phyloP scores from a whole-genome alignment of 163 green algal species.

The Trebouxiophyceae sp. region DNA sequence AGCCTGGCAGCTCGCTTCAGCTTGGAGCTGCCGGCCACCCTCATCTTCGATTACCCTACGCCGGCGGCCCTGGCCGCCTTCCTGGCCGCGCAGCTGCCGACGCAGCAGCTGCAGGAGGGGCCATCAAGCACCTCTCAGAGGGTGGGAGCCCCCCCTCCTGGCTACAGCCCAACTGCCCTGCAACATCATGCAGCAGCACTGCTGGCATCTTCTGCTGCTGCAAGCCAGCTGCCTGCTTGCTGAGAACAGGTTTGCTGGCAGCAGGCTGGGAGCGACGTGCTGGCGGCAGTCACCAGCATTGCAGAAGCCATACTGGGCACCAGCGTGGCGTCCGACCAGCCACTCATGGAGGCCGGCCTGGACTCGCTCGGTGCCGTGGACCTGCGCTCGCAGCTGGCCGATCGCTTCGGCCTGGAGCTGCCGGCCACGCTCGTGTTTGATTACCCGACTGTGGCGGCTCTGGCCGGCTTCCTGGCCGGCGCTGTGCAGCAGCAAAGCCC shows the following conservation, averaged over 20 bases:
- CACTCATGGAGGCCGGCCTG: slow-evolving; percentile 64
- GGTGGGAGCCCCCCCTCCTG: no score
- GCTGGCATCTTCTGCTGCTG: no score
- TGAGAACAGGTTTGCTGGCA: no score
- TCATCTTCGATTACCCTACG: slow-evolving; percentile 56
- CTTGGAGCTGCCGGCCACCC: slow-evolving; percentile 36
- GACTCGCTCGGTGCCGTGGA: slow-evolving; percentile 51
- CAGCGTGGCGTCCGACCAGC: slow-evolving; percentile 16
- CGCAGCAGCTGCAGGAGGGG: no score
- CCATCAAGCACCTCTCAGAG: no score
- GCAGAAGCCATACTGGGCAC: slow-evolving; percentile 2
- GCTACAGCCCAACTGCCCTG: no score
- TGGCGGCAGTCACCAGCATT: neutral
- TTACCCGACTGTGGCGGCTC: slow-evolving; percentile 56
- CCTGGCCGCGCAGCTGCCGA: no score
- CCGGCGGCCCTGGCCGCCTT: slow-evolving; percentile 20
- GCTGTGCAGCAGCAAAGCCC: no score
- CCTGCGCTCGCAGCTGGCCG: slow-evolving; percentile 23
- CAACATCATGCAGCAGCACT: neutral
- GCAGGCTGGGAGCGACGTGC: no score
- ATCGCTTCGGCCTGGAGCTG: slow-evolving; percentile 28
- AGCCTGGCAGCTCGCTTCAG: slow-evolving; percentile 27
- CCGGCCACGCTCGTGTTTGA: slow-evolving; percentile 73
- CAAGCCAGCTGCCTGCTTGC: no score
- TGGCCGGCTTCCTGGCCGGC: slow-evolving; percentile 14